phyloP scores from a whole-genome alignment of 345 rosid species.

The Salix suchowensis region DNA sequence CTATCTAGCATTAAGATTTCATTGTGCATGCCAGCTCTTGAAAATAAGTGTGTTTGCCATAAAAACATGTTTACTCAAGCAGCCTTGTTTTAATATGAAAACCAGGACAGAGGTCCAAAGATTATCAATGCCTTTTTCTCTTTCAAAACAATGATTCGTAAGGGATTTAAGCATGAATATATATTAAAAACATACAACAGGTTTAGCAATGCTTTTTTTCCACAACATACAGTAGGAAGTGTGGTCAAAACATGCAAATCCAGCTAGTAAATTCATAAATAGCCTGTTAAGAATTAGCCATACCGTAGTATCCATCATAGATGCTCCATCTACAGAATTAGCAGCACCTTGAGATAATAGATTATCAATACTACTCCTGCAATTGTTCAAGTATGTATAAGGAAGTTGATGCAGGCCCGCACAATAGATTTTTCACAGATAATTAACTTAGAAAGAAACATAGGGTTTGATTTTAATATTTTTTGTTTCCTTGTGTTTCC shows the following conservation, averaged over 20 bases:
- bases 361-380: slow-evolving; percentile 41
- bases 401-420: too few species aligned
- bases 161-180: too few species aligned
- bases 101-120: background rate
- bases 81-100: background rate
- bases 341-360: slow-evolving; percentile 38
- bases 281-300: slow-evolving; percentile 8
- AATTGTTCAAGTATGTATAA: background rate
- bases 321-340: slow-evolving; percentile 42
- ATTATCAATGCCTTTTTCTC: too few species aligned
- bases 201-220: background rate
- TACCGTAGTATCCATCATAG: slow-evolving; percentile 60
- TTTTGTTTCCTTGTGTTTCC: too few species aligned
- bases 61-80: background rate
- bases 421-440: too few species aligned
- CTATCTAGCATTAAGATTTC: background rate
- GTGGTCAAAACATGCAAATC: background rate
- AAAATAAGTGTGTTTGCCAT: background rate
- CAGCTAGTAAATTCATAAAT: slow-evolving; percentile 4
- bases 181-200: too few species aligned
- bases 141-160: too few species aligned
- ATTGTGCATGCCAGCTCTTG: background rate
- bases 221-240: background rate
- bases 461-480: too few species aligned
- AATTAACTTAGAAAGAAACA: too few species aligned